These are phyloP conservation scores for Fonsecaea pugnacius DNA, from an alignment of 2,329 filamentous ascomycete species.

Conservation along the genomic window DNA sequence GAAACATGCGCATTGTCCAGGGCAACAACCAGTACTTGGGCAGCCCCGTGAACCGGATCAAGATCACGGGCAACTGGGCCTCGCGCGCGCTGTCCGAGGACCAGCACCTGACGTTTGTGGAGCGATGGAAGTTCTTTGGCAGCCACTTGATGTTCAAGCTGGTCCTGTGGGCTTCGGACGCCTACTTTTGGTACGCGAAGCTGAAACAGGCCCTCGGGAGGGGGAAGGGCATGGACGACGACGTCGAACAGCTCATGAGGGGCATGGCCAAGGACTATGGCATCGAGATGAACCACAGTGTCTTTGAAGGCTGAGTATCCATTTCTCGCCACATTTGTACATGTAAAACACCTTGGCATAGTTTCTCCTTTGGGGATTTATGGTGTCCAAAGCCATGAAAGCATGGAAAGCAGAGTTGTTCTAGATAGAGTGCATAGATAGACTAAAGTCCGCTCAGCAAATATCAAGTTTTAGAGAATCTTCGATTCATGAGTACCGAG, in stretches of 20 bases:
- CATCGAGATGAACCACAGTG: slow-evolving; percentile 82
- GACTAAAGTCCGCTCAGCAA: too few relatives aligned
- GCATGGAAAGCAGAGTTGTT: too few relatives aligned
- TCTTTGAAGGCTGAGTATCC: slow-evolving; percentile 72
- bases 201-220: slow-evolving; percentile 74
- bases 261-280: slow-evolving; percentile 88
- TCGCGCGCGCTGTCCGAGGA: slow-evolving; percentile 80
- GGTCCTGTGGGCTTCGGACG: slow-evolving; percentile 75
- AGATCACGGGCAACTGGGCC: slow-evolving; percentile 92
- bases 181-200: slow-evolving; percentile 82
- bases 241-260: slow-evolving; percentile 85
- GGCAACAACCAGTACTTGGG: slow-evolving; percentile 91
- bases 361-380: too few relatives aligned
- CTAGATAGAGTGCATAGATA: too few relatives aligned
- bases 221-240: slow-evolving; percentile 89
- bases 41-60: slow-evolving; percentile 85
- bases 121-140: slow-evolving; percentile 71
- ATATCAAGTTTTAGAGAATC: too few relatives aligned
- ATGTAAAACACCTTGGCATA: too few relatives aligned
- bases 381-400: too few relatives aligned
- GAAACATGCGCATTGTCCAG: slow-evolving; percentile 91
- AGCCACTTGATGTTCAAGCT: slow-evolving; percentile 80
- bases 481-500: too few relatives aligned
- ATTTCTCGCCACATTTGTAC: background rate
- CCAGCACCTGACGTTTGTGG: slow-evolving; percentile 63